A percentile compares a stretch with the other conserved stretches of the same genome.
These are phyloP conservation scores for Pestalotiopsis sp. DNA, from an alignment of 2,329 filamentous ascomycete species.

Conservation along the genomic window DNA sequence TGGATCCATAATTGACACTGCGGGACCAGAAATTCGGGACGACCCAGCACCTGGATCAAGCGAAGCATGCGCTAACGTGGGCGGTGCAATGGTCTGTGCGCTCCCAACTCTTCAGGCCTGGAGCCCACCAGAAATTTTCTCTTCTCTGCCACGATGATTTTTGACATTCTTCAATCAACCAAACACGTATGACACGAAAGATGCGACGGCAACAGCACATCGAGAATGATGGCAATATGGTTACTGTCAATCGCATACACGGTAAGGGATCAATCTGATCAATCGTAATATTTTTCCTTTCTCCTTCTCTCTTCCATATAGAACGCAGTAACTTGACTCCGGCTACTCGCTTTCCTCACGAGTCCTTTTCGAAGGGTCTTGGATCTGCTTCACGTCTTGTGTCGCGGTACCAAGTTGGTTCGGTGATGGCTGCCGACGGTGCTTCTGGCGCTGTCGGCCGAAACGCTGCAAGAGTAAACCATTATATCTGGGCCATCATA, in stretches of 20 bases:
- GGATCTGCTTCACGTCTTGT: conserved; percentile 35
- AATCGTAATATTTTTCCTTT: background rate
- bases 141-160: too few relatives aligned
- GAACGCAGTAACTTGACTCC: conserved; percentile 23
- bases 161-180: too few relatives aligned
- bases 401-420: conserved; percentile 33
- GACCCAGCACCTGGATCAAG: too few relatives aligned
- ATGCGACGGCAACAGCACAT: background rate
- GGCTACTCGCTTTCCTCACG: conserved; percentile 32
- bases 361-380: conserved; percentile 35
- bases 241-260: background rate
- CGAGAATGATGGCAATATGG: background rate
- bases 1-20: too few relatives aligned
- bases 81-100: too few relatives aligned
- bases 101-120: too few relatives aligned
- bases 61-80: too few relatives aligned
- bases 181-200: too few relatives aligned
- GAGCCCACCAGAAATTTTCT: too few relatives aligned
- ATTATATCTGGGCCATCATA: conserved; percentile 50
- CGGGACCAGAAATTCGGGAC: too few relatives aligned
- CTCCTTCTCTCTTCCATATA: background rate
- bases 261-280: background rate
- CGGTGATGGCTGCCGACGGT: conserved; percentile 25
- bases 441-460: conserved; percentile 20
- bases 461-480: conserved; percentile 44